A percentile compares a stretch with the other conserved stretches of the same genome.
These are phyloP conservation scores for Xylaria flabelliformis DNA, from an alignment of 495 filamentous ascomycete genomes.

Conservation along the genomic window DNA sequence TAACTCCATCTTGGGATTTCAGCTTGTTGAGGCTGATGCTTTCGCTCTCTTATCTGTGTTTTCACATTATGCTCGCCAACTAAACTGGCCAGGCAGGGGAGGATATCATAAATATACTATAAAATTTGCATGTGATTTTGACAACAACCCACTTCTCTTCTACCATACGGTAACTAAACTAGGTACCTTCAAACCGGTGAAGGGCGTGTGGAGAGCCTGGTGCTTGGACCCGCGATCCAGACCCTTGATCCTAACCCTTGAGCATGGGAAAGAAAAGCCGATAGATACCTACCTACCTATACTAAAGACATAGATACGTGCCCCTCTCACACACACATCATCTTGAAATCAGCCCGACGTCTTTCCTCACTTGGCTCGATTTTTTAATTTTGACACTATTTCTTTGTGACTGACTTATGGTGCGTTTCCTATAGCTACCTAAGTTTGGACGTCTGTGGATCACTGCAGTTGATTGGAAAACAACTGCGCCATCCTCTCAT, in stretches of 20 bases:
- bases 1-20: not conserved
- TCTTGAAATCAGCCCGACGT: not conserved
- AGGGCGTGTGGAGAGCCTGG: constrained; percentile 11
- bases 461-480: not conserved
- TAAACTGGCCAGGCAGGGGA: not conserved
- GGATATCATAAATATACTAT: not conserved
- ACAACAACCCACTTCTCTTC: not conserved
- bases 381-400: not conserved
- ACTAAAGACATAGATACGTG: constrained; percentile 13
- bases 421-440: not conserved
- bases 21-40: not conserved
- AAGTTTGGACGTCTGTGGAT: not conserved
- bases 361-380: not conserved
- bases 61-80: not conserved
- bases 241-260: constrained; percentile 21
- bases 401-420: not conserved
- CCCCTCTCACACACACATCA: not conserved
- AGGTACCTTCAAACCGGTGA: not conserved
- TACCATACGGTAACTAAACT: not conserved
- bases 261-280: not conserved
- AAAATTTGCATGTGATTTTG: constrained; percentile 7
- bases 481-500: not conserved
- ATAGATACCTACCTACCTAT: not conserved
- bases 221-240: not conserved
- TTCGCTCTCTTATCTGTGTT: not conserved